Evolutionary conservation across 495 filamentous ascomycete species (phyloP).

Genomic region (Alectoria sarmentosa): DNA sequence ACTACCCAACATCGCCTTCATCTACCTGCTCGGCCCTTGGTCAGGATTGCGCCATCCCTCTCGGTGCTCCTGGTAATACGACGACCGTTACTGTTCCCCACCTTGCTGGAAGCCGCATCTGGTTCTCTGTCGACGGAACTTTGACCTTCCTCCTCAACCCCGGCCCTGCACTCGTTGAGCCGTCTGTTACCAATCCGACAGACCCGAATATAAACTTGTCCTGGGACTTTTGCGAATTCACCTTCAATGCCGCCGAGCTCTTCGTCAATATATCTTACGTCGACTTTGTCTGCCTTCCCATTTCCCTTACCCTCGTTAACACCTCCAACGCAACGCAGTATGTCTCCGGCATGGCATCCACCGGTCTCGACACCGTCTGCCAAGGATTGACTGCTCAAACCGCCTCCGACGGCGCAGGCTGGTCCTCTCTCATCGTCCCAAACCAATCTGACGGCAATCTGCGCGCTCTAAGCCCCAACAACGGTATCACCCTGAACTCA

Average conservation of each 20-base stretch:
- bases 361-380: slow-evolving; percentile 52
- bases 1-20: slow-evolving; percentile 48
- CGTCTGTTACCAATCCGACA: slow-evolving; percentile 54
- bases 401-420: slow-evolving; percentile 48
- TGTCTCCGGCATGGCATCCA: slow-evolving; percentile 51
- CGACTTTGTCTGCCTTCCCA: slow-evolving; percentile 63
- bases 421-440: slow-evolving; percentile 55
- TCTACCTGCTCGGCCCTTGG: slow-evolving; percentile 39
- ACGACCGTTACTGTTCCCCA: slow-evolving; percentile 58
- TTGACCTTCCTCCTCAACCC: slow-evolving; percentile 67
- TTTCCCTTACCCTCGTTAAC: slow-evolving; percentile 53
- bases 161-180: slow-evolving; percentile 62
- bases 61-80: slow-evolving; percentile 53
- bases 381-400: slow-evolving; percentile 46
- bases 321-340: slow-evolving; percentile 46
- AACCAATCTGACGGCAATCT: slow-evolving; percentile 43
- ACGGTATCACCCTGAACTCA: slow-evolving; percentile 47
- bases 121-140: slow-evolving; percentile 54
- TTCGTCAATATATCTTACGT: slow-evolving; percentile 73
- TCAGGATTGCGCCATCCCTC: slow-evolving; percentile 52
- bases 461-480: slow-evolving; percentile 60
- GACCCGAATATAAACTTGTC: slow-evolving; percentile 58
- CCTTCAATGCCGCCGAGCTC: slow-evolving; percentile 57
- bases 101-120: slow-evolving; percentile 60
- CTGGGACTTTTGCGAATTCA: slow-evolving; percentile 73